Base-by-base conservation (phyloP, 75 land plant species). In the Cunninghamia lanceolata region DNA sequence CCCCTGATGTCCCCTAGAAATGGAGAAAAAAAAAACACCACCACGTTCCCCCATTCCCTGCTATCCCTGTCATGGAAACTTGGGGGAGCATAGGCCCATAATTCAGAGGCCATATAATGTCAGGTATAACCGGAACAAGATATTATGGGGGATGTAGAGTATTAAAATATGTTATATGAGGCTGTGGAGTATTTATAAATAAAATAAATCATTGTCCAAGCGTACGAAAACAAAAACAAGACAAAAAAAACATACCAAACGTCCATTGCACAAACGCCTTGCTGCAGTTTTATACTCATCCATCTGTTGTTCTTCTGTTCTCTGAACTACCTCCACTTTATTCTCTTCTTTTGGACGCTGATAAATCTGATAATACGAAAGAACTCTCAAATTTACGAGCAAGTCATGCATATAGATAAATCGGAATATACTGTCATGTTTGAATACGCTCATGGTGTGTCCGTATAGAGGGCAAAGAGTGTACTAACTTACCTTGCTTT, bases 261-360 rank as follows among this genome's bases (percentile, higher is more conserved):
- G 88, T 50, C 93, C 90, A 85, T 79, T 90, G 40, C 85, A 91
- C 78, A 96, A 88, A 84, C 95, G 94, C 39, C 87, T 93, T 82
- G 93, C 92, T 38, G 96, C 95, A 30, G 86, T 84, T 81, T 92
- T 83, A 88, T 89, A 89, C 56, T 94, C 98, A 77, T 93, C 94
- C 90, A 91, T 87, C 80, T 84, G 82, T 36, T 91, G 90, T 82
- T 93, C 95, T 46, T 86, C 87, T 39, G 92, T 87, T 84, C 87
- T 84, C 87, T 79, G 80, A 16, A 88, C 92, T 77, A 77, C 91
- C 84, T 85, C 86, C 21, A 88, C 91, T 68, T 84, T 88, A 77
- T 91, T 89, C 43, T 38, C 88, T 68, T 91, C 92, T 82, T 88
- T 87, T 30, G 85, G 89, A 74, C 89, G 91, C 87, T 80, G 82